Conservation (phyloP, 768 basidiomycete species). For the Brasilioporus rufonigricans region DNA sequence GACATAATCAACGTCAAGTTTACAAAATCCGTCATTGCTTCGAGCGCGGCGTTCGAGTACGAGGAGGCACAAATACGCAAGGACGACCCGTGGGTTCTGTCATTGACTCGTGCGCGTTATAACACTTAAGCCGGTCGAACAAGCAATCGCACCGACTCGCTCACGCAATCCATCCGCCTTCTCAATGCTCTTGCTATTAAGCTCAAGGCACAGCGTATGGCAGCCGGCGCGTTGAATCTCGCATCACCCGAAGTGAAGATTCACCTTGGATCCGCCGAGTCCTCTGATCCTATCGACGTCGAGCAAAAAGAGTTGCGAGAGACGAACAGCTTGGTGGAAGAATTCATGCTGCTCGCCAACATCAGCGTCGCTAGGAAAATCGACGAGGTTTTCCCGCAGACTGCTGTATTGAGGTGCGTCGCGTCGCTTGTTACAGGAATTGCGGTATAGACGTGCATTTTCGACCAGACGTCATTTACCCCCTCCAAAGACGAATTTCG, state of each 20-base stretch:
- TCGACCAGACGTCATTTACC: slow-evolving; percentile 78
- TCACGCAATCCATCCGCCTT: slow-evolving; percentile 84
- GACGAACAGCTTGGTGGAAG: slow-evolving; percentile 96
- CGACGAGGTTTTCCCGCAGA: slow-evolving; percentile 93
- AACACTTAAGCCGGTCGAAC: neutral
- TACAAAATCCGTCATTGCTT: slow-evolving; percentile 94
- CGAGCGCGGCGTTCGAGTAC: slow-evolving; percentile 96
- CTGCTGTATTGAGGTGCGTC: slow-evolving; percentile 80
- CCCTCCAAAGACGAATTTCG: slow-evolving; percentile 91
- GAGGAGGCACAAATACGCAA: slow-evolving; percentile 93
- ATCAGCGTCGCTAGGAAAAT: slow-evolving; percentile 91
- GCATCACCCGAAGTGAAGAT: slow-evolving; percentile 99
- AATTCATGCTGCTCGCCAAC: slow-evolving; percentile 98
- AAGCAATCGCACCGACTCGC: slow-evolving; percentile 73
- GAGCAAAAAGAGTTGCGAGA: slow-evolving; percentile 91
- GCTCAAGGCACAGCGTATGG: slow-evolving; percentile 83
- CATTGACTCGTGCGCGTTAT: neutral
- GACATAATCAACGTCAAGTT: slow-evolving; percentile 90
- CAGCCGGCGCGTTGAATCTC: slow-evolving; percentile 94
- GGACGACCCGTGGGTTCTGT: slow-evolving; percentile 73
- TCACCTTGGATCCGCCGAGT: slow-evolving; percentile 88
- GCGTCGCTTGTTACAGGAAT: too few relatives aligned
- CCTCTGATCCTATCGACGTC: slow-evolving; percentile 94
- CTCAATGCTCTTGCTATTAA: slow-evolving; percentile 86
- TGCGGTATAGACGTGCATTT: neutral